Conservation (phyloP, 352 stramenopile species). For the Pythium biforme region DNA sequence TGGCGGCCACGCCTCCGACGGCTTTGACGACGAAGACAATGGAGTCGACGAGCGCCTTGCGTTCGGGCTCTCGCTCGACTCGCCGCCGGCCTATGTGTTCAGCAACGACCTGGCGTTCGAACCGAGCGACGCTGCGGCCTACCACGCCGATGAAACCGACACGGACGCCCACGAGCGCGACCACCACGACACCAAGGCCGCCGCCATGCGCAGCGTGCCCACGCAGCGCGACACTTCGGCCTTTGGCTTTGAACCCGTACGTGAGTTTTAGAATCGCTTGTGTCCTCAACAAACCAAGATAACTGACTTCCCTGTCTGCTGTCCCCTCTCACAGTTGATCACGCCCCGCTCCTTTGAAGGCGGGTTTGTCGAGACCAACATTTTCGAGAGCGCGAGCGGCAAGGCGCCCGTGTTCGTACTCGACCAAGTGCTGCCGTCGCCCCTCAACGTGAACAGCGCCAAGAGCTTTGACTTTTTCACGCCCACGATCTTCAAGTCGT, state of each 20-base stretch:
- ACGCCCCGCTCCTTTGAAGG: slow-evolving; percentile 20
- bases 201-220: slow-evolving; percentile 25
- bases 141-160: slow-evolving; percentile 22
- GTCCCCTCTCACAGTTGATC: slow-evolving; percentile 19
- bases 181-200: slow-evolving; percentile 29
- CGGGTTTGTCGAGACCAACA: slow-evolving; percentile 25
- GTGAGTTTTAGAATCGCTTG: neutral
- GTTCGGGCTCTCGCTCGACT: slow-evolving; percentile 34
- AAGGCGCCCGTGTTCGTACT: slow-evolving; percentile 34
- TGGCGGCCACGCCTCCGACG: slow-evolving; percentile 4
- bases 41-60: slow-evolving; percentile 21
- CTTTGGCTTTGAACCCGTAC: slow-evolving; percentile 25
- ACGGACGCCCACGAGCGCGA: slow-evolving; percentile 18
- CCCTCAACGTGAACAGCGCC: slow-evolving; percentile 7
- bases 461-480: slow-evolving; percentile 25
- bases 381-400: slow-evolving; percentile 17
- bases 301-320: neutral
- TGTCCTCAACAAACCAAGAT: too few relatives aligned
- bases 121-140: neutral
- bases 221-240: slow-evolving; percentile 24
- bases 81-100: slow-evolving; percentile 32
- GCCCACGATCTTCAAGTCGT: slow-evolving; percentile 18
- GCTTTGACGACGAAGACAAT: slow-evolving; percentile 19
- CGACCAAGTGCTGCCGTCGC: slow-evolving; percentile 18
- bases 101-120: slow-evolving; percentile 31